Evolutionary conservation across 495 filamentous ascomycete species (phyloP).

Genomic region (Trichoderma gamsii): DNA sequence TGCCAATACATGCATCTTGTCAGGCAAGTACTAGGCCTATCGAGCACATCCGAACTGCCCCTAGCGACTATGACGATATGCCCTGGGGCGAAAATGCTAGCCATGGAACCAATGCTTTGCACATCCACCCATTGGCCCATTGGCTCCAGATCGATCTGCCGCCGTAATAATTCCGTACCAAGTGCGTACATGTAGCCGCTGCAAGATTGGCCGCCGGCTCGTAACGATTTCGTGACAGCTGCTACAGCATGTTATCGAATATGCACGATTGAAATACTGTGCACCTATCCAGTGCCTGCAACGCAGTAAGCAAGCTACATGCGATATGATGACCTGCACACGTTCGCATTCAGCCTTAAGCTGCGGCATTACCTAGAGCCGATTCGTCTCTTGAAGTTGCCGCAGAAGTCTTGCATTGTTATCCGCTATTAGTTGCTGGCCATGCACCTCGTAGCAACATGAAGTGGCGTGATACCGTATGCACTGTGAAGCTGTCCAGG

Average conservation of each 20-base stretch:
- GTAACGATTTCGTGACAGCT: no score
- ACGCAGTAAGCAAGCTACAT: background rate
- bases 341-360: background rate
- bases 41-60: no score
- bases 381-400: background rate
- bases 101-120: background rate
- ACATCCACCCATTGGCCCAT: background rate
- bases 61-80: no score
- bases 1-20: background rate
- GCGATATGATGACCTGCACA: background rate
- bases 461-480: background rate
- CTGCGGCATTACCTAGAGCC: conserved; percentile 6
- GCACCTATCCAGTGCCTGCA: background rate
- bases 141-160: background rate
- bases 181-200: background rate
- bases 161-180: background rate
- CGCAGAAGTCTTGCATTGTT: background rate
- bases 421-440: background rate
- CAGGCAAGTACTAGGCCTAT: background rate
- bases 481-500: background rate
- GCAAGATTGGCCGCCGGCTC: background rate
- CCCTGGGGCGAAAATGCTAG: background rate
- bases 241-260: no score
- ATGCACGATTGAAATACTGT: no score
- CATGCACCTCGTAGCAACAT: no score